phyloP scores from a whole-genome alignment of 2,329 filamentous ascomycete species.

The Scleromitrula shiraiana region DNA sequence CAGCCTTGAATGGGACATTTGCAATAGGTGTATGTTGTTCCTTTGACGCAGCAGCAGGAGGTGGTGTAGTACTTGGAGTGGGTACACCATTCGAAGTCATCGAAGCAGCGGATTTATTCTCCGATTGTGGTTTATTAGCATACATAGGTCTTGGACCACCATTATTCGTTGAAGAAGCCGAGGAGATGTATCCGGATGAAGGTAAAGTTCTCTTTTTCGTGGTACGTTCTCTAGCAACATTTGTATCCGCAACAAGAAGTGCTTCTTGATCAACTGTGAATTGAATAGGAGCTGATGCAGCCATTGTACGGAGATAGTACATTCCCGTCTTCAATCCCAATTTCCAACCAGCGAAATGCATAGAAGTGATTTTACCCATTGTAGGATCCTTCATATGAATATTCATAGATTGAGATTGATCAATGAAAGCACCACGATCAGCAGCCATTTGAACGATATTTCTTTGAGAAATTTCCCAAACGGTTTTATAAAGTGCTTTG shows the following conservation, averaged over 20 bases:
- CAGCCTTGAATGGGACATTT: slow-evolving; percentile 67
- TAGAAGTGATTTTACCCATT: slow-evolving; percentile 99
- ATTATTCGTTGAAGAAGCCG: slow-evolving; percentile 46
- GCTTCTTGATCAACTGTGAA: slow-evolving; percentile 98
- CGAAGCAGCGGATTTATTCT: slow-evolving; percentile 13
- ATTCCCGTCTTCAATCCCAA: slow-evolving; percentile 98
- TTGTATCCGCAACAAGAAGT: slow-evolving; percentile 78
- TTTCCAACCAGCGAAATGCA: slow-evolving; percentile 99
- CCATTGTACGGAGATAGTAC: slow-evolving; percentile 99
- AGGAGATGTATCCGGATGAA: slow-evolving; percentile 31
- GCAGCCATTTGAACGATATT: slow-evolving; percentile 96
- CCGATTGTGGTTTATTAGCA: slow-evolving; percentile 37
- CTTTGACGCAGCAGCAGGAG: slow-evolving; percentile 27
- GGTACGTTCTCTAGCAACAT: slow-evolving; percentile 55
- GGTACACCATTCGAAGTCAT: slow-evolving; percentile 51
- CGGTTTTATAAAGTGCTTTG: slow-evolving; percentile 98
- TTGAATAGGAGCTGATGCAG: slow-evolving; percentile 92
- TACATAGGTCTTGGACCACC: slow-evolving; percentile 59
- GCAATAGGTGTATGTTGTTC: slow-evolving; percentile 38
- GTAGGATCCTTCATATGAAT: slow-evolving; percentile 99
- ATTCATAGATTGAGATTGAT: slow-evolving; percentile 98
- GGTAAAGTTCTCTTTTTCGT: slow-evolving; percentile 62
- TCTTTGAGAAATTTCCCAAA: slow-evolving; percentile 98
- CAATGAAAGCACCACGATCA: slow-evolving; percentile 96
- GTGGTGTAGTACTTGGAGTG: slow-evolving; percentile 61